Evolutionary conservation across 78 protist species (phyloP).

Genomic region (Emiliania huxleyi): DNA sequence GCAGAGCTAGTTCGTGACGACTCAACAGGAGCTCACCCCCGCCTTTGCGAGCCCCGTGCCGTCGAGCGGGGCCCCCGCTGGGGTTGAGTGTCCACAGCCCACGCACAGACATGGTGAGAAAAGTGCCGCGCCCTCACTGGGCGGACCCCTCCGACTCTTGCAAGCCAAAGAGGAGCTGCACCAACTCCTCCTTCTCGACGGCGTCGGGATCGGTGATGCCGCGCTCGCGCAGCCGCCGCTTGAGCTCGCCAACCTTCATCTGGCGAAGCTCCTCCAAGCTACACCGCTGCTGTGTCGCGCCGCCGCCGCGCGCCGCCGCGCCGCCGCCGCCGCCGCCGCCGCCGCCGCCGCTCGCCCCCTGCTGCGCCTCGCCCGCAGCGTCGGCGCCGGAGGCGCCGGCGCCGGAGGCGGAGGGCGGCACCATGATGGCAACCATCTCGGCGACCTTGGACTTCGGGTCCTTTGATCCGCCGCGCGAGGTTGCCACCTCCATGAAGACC

Average conservation of each 20-base stretch:
- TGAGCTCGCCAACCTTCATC: background rate
- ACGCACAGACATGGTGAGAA: too few relatives aligned
- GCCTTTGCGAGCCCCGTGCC: too few relatives aligned
- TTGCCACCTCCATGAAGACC: background rate
- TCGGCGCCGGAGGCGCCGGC: background rate
- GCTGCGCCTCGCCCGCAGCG: background rate
- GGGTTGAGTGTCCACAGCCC: too few relatives aligned
- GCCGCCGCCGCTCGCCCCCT: background rate
- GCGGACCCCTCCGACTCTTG: too few relatives aligned
- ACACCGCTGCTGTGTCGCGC: too few relatives aligned
- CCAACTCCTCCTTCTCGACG: constrained; percentile 1
- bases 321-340: background rate
- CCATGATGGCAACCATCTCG: background rate
- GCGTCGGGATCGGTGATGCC: background rate
- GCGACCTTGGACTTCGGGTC: background rate
- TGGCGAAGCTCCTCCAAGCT: background rate
- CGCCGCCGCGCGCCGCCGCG: background rate
- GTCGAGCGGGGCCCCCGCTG: too few relatives aligned
- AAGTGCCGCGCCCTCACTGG: too few relatives aligned
- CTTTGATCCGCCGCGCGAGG: background rate
- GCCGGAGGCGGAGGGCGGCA: background rate
- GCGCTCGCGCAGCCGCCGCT: background rate
- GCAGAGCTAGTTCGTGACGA: too few relatives aligned
- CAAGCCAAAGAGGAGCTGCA: too few relatives aligned
- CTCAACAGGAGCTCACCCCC: too few relatives aligned